Base-by-base conservation (phyloP, 768 basidiomycete genomes). In the Xerocomellus amylosporus region DNA sequence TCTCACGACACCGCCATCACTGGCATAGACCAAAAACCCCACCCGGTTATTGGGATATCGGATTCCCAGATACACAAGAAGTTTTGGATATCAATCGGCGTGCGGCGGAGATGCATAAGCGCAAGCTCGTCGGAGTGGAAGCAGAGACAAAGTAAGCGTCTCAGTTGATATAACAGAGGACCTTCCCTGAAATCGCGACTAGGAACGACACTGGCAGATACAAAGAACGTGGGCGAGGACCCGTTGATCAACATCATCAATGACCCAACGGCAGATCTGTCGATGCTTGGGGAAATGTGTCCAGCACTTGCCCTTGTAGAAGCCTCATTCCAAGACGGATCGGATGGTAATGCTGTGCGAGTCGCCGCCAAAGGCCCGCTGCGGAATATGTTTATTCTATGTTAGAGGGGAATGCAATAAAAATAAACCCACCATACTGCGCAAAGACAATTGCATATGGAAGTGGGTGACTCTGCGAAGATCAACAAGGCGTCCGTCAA, bases 41-140 rank as follows among this genome's bases (percentile, higher is more conserved):
- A 12, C 92, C 91, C 1, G 85, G 83, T 15, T 96, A 90, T 71
- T 95, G 93, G 90, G 78, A 86, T 52, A 93, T 95, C 53, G 92
- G 88, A 2, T 95, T 98, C 66, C 94, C 94, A 2, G 76, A 78
- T 59, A 94, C 93, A 4, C 93, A 95, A 68, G 83, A 91, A 64
- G 85, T 83, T 15, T 79, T 76, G 43, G 78, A 78, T 50, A 93
- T 96, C 62, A 96, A 96, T 68, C 72, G 75, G 55, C 73, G 74
- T 53, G 94, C 93, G 9, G 78, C 77, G 53, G 79, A 81, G 64
- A 90, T 93, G 82, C 85, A 89, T 58, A 71, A 71, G 61, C 75
- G 78, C 68, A 92, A 92, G 74, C 75, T 76, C 55, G 71, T 76
- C 8, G 72, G 75, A 52, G 74, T 91, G 7, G 83, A 84, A 59